Evolutionary conservation across 257 asterid genomes (phyloP).

Genomic region (Petrea volubilis): DNA sequence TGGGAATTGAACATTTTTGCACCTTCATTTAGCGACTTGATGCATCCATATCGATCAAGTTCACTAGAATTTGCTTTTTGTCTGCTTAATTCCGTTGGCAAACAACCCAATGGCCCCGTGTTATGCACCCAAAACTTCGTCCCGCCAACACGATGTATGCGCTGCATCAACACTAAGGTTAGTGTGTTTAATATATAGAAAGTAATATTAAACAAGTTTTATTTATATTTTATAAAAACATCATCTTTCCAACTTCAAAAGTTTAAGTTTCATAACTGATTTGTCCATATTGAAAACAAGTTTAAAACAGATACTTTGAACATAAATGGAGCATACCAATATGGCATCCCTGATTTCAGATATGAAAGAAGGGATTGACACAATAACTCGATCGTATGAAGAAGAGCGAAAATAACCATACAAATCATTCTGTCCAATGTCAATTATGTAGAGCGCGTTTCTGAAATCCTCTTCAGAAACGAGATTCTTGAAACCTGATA

Average conservation of each 20-base stretch:
- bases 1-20: conserved; percentile 40
- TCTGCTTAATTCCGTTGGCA: conserved; percentile 37
- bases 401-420: conserved; percentile 27
- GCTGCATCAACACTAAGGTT: too few relatives aligned
- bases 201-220: too few relatives aligned
- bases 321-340: conserved; percentile 18
- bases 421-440: conserved; percentile 54
- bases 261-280: too few relatives aligned
- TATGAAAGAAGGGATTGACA: conserved; percentile 42
- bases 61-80: conserved; percentile 22
- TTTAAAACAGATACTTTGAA: too few relatives aligned
- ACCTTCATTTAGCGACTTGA: conserved; percentile 32
- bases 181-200: too few relatives aligned
- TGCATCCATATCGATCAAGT: conserved; percentile 45
- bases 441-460: conserved; percentile 43
- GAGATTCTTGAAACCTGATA: conserved; percentile 31
- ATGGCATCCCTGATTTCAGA: conserved; percentile 45
- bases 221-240: too few relatives aligned
- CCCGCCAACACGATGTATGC: conserved; percentile 35
- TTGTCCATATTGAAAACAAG: too few relatives aligned
- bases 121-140: conserved; percentile 50
- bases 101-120: conserved; percentile 58
- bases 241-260: too few relatives aligned
- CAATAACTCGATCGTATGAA: conserved; percentile 25
- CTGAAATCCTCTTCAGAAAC: conserved; percentile 33